Percentiles rank a stretch among this genome's conserved stretches.
phyloP scores from a whole-genome alignment of 306 rosid genomes.

The Begonia masoniana region DNA sequence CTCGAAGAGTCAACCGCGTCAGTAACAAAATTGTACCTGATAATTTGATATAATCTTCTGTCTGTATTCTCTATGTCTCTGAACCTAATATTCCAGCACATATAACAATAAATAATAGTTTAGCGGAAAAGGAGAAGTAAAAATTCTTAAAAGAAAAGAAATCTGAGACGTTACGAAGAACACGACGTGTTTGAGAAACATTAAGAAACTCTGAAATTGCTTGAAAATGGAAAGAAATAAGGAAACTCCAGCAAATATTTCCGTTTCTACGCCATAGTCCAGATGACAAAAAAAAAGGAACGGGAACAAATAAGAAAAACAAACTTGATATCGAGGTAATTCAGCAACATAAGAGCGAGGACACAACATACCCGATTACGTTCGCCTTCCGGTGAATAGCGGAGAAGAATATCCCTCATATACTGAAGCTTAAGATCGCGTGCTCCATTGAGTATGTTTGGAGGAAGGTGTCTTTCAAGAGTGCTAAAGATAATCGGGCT shows the following conservation, averaged over 20 bases:
- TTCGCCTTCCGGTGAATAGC: slow-evolving; percentile 56
- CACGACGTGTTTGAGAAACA: too few species aligned
- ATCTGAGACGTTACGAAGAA: too few species aligned
- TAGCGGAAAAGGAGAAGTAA: neutral
- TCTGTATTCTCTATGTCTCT: slow-evolving; percentile 68
- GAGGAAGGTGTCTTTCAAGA: slow-evolving; percentile 71
- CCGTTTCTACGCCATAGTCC: too few species aligned
- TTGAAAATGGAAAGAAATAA: too few species aligned
- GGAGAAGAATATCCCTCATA: slow-evolving; percentile 57
- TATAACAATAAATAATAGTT: neutral
- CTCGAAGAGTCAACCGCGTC: neutral
- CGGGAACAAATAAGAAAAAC: neutral
- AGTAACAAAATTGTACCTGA: slow-evolving; percentile 33
- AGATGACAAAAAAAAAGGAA: neutral
- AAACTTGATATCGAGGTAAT: neutral
- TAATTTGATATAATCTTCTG: slow-evolving; percentile 50
- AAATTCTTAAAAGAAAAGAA: slow-evolving; percentile 6
- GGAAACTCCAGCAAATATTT: too few species aligned
- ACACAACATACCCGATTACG: slow-evolving; percentile 48
- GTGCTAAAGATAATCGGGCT: slow-evolving; percentile 65
- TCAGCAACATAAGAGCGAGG: too few species aligned
- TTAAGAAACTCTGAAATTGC: too few species aligned
- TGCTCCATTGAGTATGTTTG: slow-evolving; percentile 32
- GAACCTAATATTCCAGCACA: slow-evolving; percentile 42
- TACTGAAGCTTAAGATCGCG: slow-evolving; percentile 62